Base-by-base conservation (phyloP, 2,329 filamentous ascomycete species). In the Aschersonia sp. region DNA sequence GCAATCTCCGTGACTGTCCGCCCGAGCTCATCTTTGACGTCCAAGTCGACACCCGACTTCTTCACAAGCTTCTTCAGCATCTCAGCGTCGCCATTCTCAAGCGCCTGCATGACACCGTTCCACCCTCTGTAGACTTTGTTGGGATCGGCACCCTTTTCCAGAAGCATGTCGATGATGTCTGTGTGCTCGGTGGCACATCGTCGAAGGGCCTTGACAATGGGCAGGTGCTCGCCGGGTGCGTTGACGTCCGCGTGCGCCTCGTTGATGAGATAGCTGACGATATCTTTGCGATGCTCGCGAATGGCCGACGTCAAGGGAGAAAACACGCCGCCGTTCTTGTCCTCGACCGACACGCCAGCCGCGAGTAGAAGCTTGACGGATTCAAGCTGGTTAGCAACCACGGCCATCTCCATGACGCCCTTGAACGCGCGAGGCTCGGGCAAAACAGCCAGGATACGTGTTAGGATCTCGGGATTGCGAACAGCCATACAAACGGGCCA, bases 401-500 rank as follows among this genome's bases (percentile, higher is more conserved):
- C 81, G 2, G 81, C 80, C 69, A 78, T 76, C 56, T 84, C 81
- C 59, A 85, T 70, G 1, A 83, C 74, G 5, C 81, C 81, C 60
- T 80, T 81, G 65, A 80, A 79, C 4, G 76, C 73, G 10, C 74
- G 73, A 2, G 77, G 74, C 54, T 81, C 75, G 1, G 73, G 62
- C 6, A 83, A 70, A 2, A 73, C 69, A 0, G 72, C 67, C 0
- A 84, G 67, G 1, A 86, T 67, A 46, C 72, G 74, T 54, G 72
- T 70, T 9, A 85, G 71, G 43, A 85, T 73, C 0, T 61, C 59
- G 0, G 82, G 80, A 38, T 77, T 73, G 51, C 69, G 71, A 45
- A 84, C 79, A 0, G 82, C 80, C 75, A 85, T 80, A 59, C 75
- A 80, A 9, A 85, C 69, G 0, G 82, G 82, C 82, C 82, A 86